phyloP scores from a whole-genome alignment of 2,329 filamentous ascomycete species.

The Xylogone sp. region DNA sequence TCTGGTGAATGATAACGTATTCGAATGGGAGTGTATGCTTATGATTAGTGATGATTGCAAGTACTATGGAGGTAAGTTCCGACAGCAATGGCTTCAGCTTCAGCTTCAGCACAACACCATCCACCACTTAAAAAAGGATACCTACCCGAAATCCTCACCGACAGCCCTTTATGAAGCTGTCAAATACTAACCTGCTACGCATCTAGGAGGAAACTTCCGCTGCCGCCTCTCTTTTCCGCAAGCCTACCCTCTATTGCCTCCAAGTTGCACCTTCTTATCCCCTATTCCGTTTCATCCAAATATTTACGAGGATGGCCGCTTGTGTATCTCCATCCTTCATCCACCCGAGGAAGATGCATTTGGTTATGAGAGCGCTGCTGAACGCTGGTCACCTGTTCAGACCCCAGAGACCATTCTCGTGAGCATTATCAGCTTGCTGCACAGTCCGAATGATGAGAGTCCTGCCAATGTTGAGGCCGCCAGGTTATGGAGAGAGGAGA shows the following conservation, averaged over 20 bases:
- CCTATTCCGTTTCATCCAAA: conserved; percentile 92
- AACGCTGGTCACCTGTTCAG: conserved; percentile 94
- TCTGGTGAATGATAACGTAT: conserved; percentile 81
- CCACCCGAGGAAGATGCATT: conserved; percentile 91
- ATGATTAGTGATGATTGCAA: conserved; percentile 90
- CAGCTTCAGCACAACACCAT: background rate
- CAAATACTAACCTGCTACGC: background rate
- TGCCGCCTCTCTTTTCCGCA: conserved; percentile 78
- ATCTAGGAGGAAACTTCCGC: conserved; percentile 85
- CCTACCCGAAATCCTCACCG: no score
- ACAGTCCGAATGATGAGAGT: conserved; percentile 90
- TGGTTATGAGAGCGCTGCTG: conserved; percentile 85
- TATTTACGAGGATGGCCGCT: conserved; percentile 80
- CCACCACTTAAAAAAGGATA: no score
- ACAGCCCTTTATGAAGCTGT: no score
- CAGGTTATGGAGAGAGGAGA: conserved; percentile 78
- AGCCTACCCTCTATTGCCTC: conserved; percentile 84
- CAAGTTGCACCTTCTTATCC: conserved; percentile 79
- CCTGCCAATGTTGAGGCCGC: conserved; percentile 95
- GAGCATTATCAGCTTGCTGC: conserved; percentile 87
- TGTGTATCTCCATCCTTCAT: conserved; percentile 97
- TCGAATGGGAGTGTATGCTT: conserved; percentile 98
- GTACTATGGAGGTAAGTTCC: conserved; percentile 78
- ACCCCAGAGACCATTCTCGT: conserved; percentile 92
- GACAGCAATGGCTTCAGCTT: background rate